Evolutionary conservation across 768 basidiomycete genomes (phyloP), one percentile per base, ranked within the genome.

Genomic region (Termitomyces sp.): DNA sequence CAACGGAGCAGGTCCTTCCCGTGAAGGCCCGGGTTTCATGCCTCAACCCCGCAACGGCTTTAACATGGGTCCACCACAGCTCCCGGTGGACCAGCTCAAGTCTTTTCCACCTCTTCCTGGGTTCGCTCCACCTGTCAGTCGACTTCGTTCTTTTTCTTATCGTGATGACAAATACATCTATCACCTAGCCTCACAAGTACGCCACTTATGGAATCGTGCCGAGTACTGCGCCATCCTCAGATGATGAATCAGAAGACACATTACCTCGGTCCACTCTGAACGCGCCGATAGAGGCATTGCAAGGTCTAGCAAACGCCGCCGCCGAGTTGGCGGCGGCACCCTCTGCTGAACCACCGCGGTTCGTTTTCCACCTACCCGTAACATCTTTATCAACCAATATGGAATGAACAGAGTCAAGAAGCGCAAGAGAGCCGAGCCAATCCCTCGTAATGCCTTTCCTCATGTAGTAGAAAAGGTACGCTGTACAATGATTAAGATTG

Each of bases 291-390:
- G 94, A 97, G 70, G 96, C 96, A 12, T 78, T 98, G 40, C 94
- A 97, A 71, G 93, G 94, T 3, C 79, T 97, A 56, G 96, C 96
- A 34, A 95, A 97, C 71, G 96, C 95, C 1, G 96, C 96, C 6
- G 95, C 93, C 32, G 95, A 96, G 73, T 92, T 95, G 7, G 92
- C 93, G 0, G 89, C 91, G 11, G 91, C 83, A 4, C 85, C 91
- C 8, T 90, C 91, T 45, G 70, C 82, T 42, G 79, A 84, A 48
- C 71, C 86, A 15, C 83, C 87, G 25, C 84, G 86, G 90, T 87
- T 71, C 54, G 69, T 68, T 56, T 54, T 61, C 45, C 58, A 55
- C 45, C 60, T 54, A 29, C 45, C n/a, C 51, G 32, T 47, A 63
- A 49, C 32, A 29, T 56, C 5, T 29, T 20, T 57, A 62, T 57